Base-by-base conservation (phyloP, 495 filamentous ascomycete genomes). In the Xylaria castorea region DNA sequence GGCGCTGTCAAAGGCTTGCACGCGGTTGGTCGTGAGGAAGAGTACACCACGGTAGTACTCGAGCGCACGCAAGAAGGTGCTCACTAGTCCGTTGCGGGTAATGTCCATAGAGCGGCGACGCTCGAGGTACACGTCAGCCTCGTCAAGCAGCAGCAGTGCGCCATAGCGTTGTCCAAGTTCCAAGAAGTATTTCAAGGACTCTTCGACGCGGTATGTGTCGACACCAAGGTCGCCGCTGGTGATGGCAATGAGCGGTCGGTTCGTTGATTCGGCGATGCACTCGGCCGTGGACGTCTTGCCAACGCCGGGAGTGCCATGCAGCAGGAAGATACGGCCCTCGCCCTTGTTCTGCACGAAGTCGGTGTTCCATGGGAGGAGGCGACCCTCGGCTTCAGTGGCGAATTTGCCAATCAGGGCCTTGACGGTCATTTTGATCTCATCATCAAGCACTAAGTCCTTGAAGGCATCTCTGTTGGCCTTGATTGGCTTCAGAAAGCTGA, bases 201-300 rank as follows among this genome's bases (percentile, higher is more conserved):
- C 72, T 25, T 88, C 88, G 20, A 90, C 83, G 0, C 73, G 66
- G 0, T 76, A 76, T 0, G 86, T 80, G 58, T 82, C 79, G 42
- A 81, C 87, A 7, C 87, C 87, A 1, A 91, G 77, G 57, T 91
- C 87, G 27, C 88, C 88, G 6, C 83, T 83, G 25, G 85, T 85
- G 5, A 91, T 80, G 9, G 83, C 79, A 73, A 87, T 88, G 0
- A 91, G 79, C 0, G 89, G 88, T 1, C 80, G 80, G 8, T 82
- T 74, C 1, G 82, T 83, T 14, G 83, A 75, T 66, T 89, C 87
- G 0, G 89, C 87, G 6, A 89, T 82, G 11, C 80, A 77, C 70
- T 87, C 85, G 5, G 89, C 89, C 18, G 88, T 91, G 0, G 87
- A 77, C 2, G 89, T 91, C 75, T 92, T 91, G 12, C 89, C 88